Evolutionary conservation across 768 basidiomycete species (phyloP).

Genomic region (Nidularia sp.): DNA sequence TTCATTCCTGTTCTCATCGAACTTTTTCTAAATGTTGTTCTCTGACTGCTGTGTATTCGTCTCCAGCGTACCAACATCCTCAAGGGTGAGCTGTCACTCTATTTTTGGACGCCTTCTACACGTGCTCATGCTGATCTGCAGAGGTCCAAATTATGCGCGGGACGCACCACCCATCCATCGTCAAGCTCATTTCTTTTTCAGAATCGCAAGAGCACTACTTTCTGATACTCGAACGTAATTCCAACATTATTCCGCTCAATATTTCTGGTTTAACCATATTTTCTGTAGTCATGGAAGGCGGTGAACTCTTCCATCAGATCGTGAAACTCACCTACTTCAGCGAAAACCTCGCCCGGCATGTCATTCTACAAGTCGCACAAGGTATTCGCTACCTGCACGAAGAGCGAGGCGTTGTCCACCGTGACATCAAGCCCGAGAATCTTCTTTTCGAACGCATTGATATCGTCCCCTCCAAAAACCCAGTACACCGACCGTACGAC

Average conservation of each 20-base stretch:
- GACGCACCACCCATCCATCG: constrained; percentile 85
- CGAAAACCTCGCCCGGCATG: constrained; percentile 94
- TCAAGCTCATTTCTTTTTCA: constrained; percentile 88
- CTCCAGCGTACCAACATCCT: constrained; percentile 92
- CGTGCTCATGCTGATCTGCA: constrained; percentile 20
- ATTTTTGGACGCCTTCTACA: background rate
- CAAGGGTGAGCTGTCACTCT: constrained; percentile 56
- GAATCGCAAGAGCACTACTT: constrained; percentile 95
- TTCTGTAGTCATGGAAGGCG: constrained; percentile 88
- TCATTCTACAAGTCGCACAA: constrained; percentile 92
- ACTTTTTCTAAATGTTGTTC: constrained; percentile 5
- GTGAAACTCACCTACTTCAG: constrained; percentile 99
- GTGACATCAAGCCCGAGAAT: constrained; percentile 99
- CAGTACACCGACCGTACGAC: constrained; percentile 82
- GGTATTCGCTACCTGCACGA: constrained; percentile 96
- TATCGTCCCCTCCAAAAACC: constrained; percentile 78
- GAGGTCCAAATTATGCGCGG: constrained; percentile 99
- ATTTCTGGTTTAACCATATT: constrained; percentile 6
- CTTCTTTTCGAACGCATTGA: constrained; percentile 91
- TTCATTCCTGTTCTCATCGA: constrained; percentile 9
- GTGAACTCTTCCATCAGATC: constrained; percentile 98
- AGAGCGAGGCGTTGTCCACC: constrained; percentile 96
- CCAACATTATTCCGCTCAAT: constrained; percentile 1
- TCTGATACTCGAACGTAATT: constrained; percentile 84
- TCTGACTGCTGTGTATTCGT: constrained; percentile 23